Evolutionary conservation across 1,284 basidiomycete species (phyloP), one percentile per base, ranked within the genome.

Genomic region (Neonothopanus nambi): DNA sequence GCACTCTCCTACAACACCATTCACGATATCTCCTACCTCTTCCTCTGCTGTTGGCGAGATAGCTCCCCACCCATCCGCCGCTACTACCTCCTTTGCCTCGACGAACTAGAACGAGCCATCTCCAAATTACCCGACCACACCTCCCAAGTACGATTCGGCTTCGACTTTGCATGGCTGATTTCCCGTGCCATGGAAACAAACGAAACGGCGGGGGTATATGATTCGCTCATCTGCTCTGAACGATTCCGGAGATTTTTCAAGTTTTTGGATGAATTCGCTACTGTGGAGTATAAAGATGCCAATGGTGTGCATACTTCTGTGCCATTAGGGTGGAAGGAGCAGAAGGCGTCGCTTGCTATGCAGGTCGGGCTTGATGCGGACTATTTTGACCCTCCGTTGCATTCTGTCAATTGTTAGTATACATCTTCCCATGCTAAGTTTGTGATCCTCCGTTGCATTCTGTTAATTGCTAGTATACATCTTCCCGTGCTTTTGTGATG

Each of bases 341-440:
- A 49, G 23, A 49, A 49, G n/a, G 37, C 20, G 38, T 49, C 48
- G 15, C 30, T 49, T 24, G 37, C 37, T 9, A 49, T 49, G 17
- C 48, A 49, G 21, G 48, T 26, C 18, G 48, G 48, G 9, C 48
- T 49, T 26, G 37, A 37, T 40, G 23, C 48, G 37, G 24, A 23
- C 11, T 40, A 49, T 33, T 49, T 49, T 28, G 48, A 49, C 30
- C 8, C n/a, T n/a, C n/a, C n/a, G n/a, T n/a, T n/a, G n/a, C n/a
- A n/a, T n/a, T n/a, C n/a, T n/a, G n/a, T n/a, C n/a, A n/a, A n/a
- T n/a, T n/a, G n/a, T n/a, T n/a, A n/a, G n/a, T n/a, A n/a, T n/a
- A n/a, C n/a, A n/a, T n/a, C n/a, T n/a, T n/a, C n/a, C n/a, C n/a
- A n/a, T n/a, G n/a, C n/a, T n/a, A n/a, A n/a, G n/a, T n/a, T n/a